Evolutionary conservation across 345 rosid genomes (phyloP), one percentile per base, ranked within the genome.

Genomic region (Salix brachista): DNA sequence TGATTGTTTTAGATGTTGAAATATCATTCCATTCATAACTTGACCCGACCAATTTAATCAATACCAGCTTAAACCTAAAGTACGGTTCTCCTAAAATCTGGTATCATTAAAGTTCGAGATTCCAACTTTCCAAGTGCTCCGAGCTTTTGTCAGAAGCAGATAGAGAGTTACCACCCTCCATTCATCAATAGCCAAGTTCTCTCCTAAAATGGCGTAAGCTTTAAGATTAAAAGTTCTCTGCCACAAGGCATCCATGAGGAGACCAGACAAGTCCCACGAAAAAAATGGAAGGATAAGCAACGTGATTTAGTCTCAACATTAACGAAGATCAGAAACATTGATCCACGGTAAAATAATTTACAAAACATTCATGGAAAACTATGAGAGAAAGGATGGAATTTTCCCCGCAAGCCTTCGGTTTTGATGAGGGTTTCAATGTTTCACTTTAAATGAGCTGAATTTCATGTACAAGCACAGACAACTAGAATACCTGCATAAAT

Each of bases 401-500:
- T 81, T 74, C 77, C 74, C 85, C 88, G 69, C 69, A 34, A 62
- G 71, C 85, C 79, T 77, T 80, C 75, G 25, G 78, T 75, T 75
- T 71, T 77, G 32, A 62, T 67, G 23, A 18, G 46, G 14, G 26
- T 17, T 58, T 58, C 25, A 58, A 58, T 23, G 54, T 75, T 77
- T 70, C 64, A 65, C 77, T 83, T 85, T 86, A 71, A 81, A 79
- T 56, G 82, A 72, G 77, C 82, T 71, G 78, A 80, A 82, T 72
- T 72, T 78, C 84, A 87, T 87, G 84, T 86, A 88, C 91, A 90
- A 80, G 81, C 39, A 76, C 68, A 74, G 79, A 69, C 72, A 69
- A 75, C 48, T 37, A 52, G 52, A 52, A 56, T 56, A 46, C 70
- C 64, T 28, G 60, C 73, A 64, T 39, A 42, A 25, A 19, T 50